Evolutionary conservation across 441 rosid genomes (phyloP), one percentile per base, ranked within the genome.

Genomic region (Euphorbia celastroides): DNA sequence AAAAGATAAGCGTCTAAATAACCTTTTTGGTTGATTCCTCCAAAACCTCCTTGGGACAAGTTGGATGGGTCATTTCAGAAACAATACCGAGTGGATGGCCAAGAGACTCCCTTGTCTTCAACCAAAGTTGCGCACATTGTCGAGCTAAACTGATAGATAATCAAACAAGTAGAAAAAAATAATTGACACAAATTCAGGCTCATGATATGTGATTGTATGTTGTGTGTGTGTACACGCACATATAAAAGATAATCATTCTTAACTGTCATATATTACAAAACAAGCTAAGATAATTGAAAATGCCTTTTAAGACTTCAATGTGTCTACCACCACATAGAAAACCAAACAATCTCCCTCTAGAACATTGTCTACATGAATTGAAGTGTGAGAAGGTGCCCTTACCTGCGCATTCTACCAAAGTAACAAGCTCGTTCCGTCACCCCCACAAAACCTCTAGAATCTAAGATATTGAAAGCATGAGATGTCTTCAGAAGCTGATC

Each of bases 361-460:
- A 28, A 38, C 51, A 58, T 19, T 55, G 28, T 67, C 30, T 17
- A 16, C 41, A 14, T 17, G 32, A 23, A 62, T 27, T 58, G 12
- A 25, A 65, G 70, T 28, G 51, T 58, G 65, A 70, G 26, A 67
- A 67, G n/a, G 55, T 22, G 75, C 77, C 64, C 81, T 66, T 71
- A 91, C 99, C 90, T 85, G 52, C 97, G 90, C 97, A 94, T 94
- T 74, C 96, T 86, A 73, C 96, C 82, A 73, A 94, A 94, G 83
- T 89, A 94, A 62, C 99, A 90, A 77, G 99, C 97, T 77, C 96
- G 99, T 74, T 89, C 97, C 27, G 96, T 91, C 68, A 89, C 96
- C 58, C 99, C 96, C 73, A 94, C 79, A 79, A 88, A 94, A 70
- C 99, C 96, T 80, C 99, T 82, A 62, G 97, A 84, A 60, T 91